Evolutionary conservation across 768 basidiomycete genomes (phyloP).

Genomic region (Pleurotus tuoliensis): DNA sequence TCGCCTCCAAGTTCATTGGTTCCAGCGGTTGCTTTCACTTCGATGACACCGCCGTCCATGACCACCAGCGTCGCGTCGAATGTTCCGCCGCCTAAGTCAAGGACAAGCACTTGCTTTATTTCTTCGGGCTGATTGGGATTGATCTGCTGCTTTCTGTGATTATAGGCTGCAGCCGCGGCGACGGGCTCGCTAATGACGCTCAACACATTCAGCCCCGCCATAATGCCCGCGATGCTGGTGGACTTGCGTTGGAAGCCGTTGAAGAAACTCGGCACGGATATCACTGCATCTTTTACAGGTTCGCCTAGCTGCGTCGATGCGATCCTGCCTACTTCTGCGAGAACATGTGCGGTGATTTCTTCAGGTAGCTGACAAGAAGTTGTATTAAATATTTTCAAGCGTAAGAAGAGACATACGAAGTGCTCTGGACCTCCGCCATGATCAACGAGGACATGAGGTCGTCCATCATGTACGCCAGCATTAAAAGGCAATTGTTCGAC

Average conservation of each 20-base stretch:
- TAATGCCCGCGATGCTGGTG: slow-evolving; percentile 64
- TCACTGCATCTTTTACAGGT: slow-evolving; percentile 57
- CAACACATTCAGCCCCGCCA: slow-evolving; percentile 61
- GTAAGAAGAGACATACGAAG: slow-evolving; percentile 35
- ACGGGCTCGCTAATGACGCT: slow-evolving; percentile 71
- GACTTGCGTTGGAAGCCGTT: slow-evolving; percentile 64
- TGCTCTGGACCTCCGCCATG: slow-evolving; percentile 49
- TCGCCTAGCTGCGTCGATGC: slow-evolving; percentile 67
- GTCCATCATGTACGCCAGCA: slow-evolving; percentile 38
- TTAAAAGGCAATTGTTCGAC: slow-evolving; percentile 50
- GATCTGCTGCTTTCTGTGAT: slow-evolving; percentile 49
- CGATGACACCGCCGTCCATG: slow-evolving; percentile 67
- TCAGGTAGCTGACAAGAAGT: slow-evolving; percentile 43
- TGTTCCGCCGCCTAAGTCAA: slow-evolving; percentile 71
- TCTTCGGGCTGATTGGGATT: slow-evolving; percentile 21
- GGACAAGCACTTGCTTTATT: slow-evolving; percentile 61
- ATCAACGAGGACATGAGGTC: slow-evolving; percentile 49
- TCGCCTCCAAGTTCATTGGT: slow-evolving; percentile 74
- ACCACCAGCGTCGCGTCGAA: slow-evolving; percentile 71
- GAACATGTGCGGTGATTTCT: slow-evolving; percentile 65
- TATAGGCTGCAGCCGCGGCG: slow-evolving; percentile 69
- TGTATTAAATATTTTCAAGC: too few relatives aligned
- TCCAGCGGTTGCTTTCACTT: slow-evolving; percentile 68
- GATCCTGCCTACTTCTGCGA: slow-evolving; percentile 68
- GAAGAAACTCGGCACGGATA: slow-evolving; percentile 54